Percentiles rank a stretch among this genome's conserved stretches.
phyloP scores from a whole-genome alignment of 2,329 filamentous ascomycete genomes.

The Fusarium ramigenum region DNA sequence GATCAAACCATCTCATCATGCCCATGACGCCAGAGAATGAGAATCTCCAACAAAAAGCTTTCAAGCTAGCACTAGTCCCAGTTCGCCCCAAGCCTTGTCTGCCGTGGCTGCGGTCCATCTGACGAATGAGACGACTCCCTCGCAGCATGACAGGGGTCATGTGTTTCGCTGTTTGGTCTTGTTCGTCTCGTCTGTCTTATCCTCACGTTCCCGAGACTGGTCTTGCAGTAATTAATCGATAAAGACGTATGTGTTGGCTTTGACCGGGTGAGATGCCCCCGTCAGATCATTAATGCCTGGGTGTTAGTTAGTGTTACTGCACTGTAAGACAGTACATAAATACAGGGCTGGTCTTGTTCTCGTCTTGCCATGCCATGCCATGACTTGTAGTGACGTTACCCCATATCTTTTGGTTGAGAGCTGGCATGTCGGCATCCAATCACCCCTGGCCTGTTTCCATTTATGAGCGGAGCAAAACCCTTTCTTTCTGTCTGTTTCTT shows the following conservation, averaged over 20 bases:
- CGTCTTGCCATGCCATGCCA: constrained; percentile 21
- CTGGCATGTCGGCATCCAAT: constrained; percentile 26
- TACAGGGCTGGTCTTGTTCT: constrained; percentile 5
- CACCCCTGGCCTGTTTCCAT: constrained; percentile 29
- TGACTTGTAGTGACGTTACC: constrained; percentile 35
- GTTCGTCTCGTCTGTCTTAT: constrained; percentile 8
- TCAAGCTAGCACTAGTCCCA: constrained; percentile 28
- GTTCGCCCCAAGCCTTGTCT: constrained; percentile 32
- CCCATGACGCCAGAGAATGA: constrained; percentile 17
- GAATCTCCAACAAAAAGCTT: constrained; percentile 38
- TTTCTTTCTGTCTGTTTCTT: neutral
- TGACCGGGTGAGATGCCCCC: neutral
- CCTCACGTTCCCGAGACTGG: constrained; percentile 31
- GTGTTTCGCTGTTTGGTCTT: constrained; percentile 5
- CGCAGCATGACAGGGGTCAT: constrained; percentile 27
- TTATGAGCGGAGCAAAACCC: constrained; percentile 20
- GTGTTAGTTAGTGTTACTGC: neutral
- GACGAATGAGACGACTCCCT: constrained; percentile 26
- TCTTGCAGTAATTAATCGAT: neutral
- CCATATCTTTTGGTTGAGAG: constrained; percentile 28
- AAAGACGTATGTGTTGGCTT: neutral
- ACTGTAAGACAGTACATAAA: neutral
- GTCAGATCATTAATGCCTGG: neutral
- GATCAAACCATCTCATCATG: constrained; percentile 9
- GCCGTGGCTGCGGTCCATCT: constrained; percentile 12